Percentiles rank a stretch among this genome's conserved stretches.
These are phyloP conservation scores for Sutorius australiensis DNA, from an alignment of 768 basidiomycete species.

Conservation along the genomic window DNA sequence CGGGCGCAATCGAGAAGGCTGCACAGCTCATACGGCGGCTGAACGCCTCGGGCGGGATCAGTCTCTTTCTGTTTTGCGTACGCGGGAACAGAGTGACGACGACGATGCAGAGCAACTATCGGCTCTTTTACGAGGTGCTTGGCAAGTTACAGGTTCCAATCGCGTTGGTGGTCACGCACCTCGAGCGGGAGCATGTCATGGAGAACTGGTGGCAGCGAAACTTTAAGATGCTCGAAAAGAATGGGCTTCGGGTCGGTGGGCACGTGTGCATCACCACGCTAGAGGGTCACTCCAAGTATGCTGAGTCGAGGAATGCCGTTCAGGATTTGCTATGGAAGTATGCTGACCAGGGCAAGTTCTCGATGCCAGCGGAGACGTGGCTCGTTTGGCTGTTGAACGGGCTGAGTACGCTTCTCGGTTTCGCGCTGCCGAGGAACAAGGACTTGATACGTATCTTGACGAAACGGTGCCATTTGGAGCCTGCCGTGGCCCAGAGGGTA, in stretches of 20 bases:
- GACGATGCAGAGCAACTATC: slow-evolving; percentile 30
- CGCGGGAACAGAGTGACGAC: slow-evolving; percentile 30
- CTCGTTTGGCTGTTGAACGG: slow-evolving; percentile 18
- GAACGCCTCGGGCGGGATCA: slow-evolving; percentile 24
- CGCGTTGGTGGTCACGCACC: slow-evolving; percentile 37
- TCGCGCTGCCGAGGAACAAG: slow-evolving; percentile 17
- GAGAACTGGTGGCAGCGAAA: slow-evolving; percentile 33
- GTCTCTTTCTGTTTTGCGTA: slow-evolving; percentile 32
- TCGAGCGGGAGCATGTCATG: slow-evolving; percentile 33
- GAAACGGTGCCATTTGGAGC: slow-evolving; percentile 24
- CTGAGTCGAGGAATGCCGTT: slow-evolving; percentile 16
- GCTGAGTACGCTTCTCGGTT: slow-evolving; percentile 14
- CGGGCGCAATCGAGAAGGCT: slow-evolving; percentile 28
- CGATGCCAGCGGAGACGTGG: slow-evolving; percentile 23
- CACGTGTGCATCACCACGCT: slow-evolving; percentile 31
- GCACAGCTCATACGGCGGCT: slow-evolving; percentile 31
- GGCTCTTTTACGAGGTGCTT: slow-evolving; percentile 38
- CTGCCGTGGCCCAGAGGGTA: slow-evolving; percentile 22
- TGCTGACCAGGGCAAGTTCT: slow-evolving; percentile 23
- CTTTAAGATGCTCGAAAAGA: slow-evolving; percentile 12
- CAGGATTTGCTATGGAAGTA: slow-evolving; percentile 22
- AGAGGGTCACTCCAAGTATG: slow-evolving; percentile 20
- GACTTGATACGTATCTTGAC: slow-evolving; percentile 22
- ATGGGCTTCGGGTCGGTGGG: slow-evolving; percentile 17
- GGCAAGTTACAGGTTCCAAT: slow-evolving; percentile 37